These are phyloP conservation scores for Lactifluus subvellereus DNA, from an alignment of 768 basidiomycete genomes.

Conservation along the genomic window DNA sequence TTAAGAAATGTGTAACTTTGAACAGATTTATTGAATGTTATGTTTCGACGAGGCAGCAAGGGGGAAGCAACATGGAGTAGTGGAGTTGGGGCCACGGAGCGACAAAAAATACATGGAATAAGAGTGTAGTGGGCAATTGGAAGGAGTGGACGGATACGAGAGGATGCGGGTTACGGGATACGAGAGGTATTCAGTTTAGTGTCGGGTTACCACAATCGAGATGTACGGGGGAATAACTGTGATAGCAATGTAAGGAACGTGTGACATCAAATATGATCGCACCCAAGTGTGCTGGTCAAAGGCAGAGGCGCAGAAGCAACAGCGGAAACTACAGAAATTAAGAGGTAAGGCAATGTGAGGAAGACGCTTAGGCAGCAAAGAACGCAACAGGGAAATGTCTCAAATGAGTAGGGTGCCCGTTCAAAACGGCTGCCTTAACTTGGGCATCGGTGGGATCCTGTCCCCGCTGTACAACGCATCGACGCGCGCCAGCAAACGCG, in stretches of 20 bases:
- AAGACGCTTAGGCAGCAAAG: background rate
- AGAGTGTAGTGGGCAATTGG: too few relatives aligned
- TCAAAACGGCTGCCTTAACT: constrained; percentile 11
- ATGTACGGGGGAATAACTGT: background rate
- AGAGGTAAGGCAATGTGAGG: background rate
- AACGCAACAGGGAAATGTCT: background rate
- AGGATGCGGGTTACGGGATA: too few relatives aligned
- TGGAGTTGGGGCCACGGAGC: too few relatives aligned
- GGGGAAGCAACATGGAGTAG: too few relatives aligned
- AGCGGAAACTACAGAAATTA: background rate
- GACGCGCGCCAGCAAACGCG: constrained; percentile 11
- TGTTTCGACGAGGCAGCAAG: too few relatives aligned
- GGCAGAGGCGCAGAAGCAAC: background rate
- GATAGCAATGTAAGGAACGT: background rate
- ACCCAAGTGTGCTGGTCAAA: background rate
- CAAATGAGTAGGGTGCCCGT: background rate
- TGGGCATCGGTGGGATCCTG: constrained; percentile 17
- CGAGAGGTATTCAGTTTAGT: background rate
- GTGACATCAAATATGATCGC: background rate
- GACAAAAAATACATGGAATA: too few relatives aligned
- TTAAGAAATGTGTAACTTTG: too few relatives aligned
- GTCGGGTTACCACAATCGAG: background rate
- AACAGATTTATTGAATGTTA: too few relatives aligned
- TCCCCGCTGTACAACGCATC: constrained; percentile 9
- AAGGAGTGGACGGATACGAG: too few relatives aligned